phyloP scores from a whole-genome alignment of 768 basidiomycete species.

The Kwoniella shandongensis region DNA sequence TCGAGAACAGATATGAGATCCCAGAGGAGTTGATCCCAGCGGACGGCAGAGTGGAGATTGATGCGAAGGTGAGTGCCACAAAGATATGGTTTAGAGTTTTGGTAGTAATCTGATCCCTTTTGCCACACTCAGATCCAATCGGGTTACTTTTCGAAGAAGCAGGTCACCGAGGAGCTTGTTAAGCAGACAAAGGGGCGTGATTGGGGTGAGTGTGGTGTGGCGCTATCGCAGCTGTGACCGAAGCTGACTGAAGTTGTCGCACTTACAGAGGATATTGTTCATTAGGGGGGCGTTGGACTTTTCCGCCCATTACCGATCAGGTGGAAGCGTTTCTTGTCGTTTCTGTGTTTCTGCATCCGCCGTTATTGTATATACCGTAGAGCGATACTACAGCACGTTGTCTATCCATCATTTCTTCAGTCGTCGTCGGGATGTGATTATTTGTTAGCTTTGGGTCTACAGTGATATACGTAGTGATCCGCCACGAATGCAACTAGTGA shows the following conservation, averaged over 20 bases:
- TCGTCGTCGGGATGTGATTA: too few relatives aligned
- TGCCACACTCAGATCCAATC: constrained; percentile 59
- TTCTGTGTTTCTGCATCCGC: too few relatives aligned
- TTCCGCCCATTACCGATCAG: too few relatives aligned
- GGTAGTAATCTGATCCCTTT: neutral
- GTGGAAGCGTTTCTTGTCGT: too few relatives aligned
- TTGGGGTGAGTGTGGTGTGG: constrained; percentile 34
- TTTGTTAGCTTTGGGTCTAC: too few relatives aligned
- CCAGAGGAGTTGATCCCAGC: constrained; percentile 85
- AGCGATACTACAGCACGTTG: too few relatives aligned
- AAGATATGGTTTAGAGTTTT: neutral
- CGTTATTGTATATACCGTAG: too few relatives aligned
- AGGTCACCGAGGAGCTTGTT: constrained; percentile 59
- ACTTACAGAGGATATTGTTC: constrained; percentile 18
- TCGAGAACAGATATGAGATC: constrained; percentile 74
- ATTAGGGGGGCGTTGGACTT: neutral
- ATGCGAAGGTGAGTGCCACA: constrained; percentile 72
- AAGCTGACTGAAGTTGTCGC: neutral
- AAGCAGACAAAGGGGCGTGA: constrained; percentile 41
- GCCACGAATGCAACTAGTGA: too few relatives aligned
- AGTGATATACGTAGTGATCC: too few relatives aligned
- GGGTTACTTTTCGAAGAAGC: constrained; percentile 82
- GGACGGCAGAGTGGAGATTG: constrained; percentile 81
- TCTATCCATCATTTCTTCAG: too few relatives aligned
- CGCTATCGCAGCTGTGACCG: too few relatives aligned